These are phyloP conservation scores for Penstemon eatonii DNA, from an alignment of 257 asterid species.

Conservation along the genomic window DNA sequence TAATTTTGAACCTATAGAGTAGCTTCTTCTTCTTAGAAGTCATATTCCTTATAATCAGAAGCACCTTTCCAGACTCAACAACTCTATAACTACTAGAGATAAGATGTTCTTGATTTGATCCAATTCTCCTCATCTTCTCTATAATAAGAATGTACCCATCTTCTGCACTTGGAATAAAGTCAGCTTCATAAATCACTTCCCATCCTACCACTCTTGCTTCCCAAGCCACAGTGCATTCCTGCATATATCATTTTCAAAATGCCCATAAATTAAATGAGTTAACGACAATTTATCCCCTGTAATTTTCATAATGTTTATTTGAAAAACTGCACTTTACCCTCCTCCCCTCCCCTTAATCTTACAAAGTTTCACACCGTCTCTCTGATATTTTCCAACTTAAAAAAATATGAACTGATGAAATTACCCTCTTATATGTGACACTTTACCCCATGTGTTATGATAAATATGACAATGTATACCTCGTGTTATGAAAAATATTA, in stretches of 20 bases:
- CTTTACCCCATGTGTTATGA: no score
- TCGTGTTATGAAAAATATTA: no score
- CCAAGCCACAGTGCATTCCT: constrained; percentile 31
- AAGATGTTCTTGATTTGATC: constrained; percentile 29
- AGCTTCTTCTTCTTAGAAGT: constrained; percentile 44
- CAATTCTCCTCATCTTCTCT: constrained; percentile 33
- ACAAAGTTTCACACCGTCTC: no score
- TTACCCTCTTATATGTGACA: no score
- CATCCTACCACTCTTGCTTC: constrained; percentile 46
- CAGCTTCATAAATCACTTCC: constrained; percentile 43
- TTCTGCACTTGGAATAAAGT: constrained; percentile 32
- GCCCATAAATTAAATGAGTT: no score
- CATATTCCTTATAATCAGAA: constrained; percentile 35
- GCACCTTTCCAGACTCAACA: constrained; percentile 33
- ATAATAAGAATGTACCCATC: constrained; percentile 34
- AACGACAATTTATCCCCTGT: no score
- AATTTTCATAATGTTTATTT: no score
- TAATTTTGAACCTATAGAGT: constrained; percentile 41
- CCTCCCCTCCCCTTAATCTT: no score
- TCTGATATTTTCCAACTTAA: no score
- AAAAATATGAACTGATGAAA: no score
- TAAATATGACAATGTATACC: no score
- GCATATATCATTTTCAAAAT: not conserved
- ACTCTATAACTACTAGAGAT: constrained; percentile 25
- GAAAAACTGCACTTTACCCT: no score